Percentiles rank a stretch among this genome's conserved stretches.
Evolutionary conservation across 2,329 filamentous ascomycete genomes (phyloP).

Genomic region (Pseudogymnoascus sp.): DNA sequence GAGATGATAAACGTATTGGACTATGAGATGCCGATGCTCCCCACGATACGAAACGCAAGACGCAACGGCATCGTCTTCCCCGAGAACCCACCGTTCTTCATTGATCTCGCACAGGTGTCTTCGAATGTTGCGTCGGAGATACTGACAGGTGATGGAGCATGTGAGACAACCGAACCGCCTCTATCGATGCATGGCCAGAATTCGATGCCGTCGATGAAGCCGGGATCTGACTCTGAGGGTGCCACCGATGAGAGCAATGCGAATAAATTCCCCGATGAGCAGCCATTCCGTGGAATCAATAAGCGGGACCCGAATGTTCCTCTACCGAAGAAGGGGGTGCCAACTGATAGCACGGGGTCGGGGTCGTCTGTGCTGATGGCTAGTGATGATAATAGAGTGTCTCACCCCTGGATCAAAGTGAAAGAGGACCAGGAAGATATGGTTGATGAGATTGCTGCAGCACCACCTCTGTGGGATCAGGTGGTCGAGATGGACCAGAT

Average conservation of each 20-base stretch:
- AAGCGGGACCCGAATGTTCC: neutral
- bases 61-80: neutral
- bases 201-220: neutral
- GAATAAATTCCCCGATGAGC: neutral
- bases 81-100: neutral
- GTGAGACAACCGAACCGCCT: neutral
- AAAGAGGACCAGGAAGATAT: neutral
- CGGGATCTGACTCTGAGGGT: neutral
- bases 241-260: neutral
- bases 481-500: neutral
- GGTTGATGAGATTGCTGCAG: neutral
- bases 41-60: neutral
- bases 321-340: neutral
- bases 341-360: neutral
- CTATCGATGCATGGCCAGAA: neutral
- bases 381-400: neutral
- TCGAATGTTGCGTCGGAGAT: too few relatives aligned
- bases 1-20: neutral
- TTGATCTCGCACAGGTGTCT: neutral
- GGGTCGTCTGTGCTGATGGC: neutral
- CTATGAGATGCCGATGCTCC: neutral
- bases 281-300: neutral
- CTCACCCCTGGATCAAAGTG: neutral
- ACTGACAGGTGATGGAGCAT: too few relatives aligned
- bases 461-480: neutral